Evolutionary conservation across 2,329 filamentous ascomycete genomes (phyloP).

Genomic region (Fusarium abutilonis): DNA sequence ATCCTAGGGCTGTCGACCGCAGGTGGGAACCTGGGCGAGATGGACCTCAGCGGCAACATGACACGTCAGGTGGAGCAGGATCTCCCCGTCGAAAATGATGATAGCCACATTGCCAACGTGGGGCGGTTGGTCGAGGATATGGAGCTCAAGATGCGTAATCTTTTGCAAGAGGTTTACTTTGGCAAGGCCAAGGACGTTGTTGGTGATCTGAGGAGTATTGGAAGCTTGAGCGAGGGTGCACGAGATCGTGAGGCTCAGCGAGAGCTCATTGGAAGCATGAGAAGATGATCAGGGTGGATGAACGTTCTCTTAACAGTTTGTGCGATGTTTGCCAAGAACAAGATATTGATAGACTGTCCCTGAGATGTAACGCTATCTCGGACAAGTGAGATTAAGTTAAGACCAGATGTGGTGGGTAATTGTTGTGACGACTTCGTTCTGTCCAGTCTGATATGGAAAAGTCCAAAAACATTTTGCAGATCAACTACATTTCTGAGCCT

Average conservation of each 20-base stretch:
- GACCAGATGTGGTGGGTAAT: constrained; percentile 9
- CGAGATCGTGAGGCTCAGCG: constrained; percentile 85
- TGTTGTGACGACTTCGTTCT: constrained; percentile 1
- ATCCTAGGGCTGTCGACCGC: constrained; percentile 84
- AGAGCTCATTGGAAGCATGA: constrained; percentile 81
- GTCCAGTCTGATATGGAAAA: background rate
- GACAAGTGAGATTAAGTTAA: constrained; percentile 9
- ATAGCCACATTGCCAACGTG: constrained; percentile 94
- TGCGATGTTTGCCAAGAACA: constrained; percentile 20
- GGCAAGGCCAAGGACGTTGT: constrained; percentile 99
- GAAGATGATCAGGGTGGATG: constrained; percentile 48
- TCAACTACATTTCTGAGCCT: too few relatives aligned
- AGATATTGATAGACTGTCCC: constrained; percentile 27
- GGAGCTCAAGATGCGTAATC: constrained; percentile 99
- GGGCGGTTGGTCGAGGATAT: constrained; percentile 96
- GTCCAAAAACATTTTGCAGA: background rate
- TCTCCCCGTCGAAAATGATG: constrained; percentile 87
- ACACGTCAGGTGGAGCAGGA: constrained; percentile 95
- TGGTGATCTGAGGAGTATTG: constrained; percentile 89
- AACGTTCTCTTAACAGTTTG: background rate
- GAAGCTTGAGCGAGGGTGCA: constrained; percentile 83
- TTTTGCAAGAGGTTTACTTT: constrained; percentile 99
- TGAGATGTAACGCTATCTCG: constrained; percentile 4
- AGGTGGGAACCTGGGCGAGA: constrained; percentile 72
- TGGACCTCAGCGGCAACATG: constrained; percentile 98